These are phyloP conservation scores for Tilletia walkeri DNA, from an alignment of 1,284 basidiomycete genomes.

Conservation along the genomic window DNA sequence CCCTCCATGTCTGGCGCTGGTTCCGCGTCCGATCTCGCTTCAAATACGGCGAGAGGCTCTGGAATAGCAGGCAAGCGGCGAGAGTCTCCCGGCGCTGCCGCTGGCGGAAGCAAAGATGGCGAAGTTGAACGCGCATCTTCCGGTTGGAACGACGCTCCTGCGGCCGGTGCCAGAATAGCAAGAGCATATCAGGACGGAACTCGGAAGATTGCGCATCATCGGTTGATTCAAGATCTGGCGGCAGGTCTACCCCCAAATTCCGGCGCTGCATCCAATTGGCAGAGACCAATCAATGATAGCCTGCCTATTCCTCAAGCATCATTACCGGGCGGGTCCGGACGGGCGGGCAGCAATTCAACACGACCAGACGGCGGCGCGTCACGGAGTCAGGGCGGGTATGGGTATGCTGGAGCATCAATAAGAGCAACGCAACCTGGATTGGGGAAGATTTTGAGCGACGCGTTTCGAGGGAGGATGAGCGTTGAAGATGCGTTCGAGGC, in stretches of 20 bases:
- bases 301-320: constrained; percentile 29
- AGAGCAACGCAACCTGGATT: constrained; percentile 22
- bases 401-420: too few species aligned
- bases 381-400: too few species aligned
- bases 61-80: background rate
- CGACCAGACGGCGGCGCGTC: background rate
- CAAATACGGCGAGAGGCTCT: background rate
- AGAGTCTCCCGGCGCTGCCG: background rate
- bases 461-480: constrained; percentile 37
- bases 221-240: constrained; percentile 43
- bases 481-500: constrained; percentile 35
- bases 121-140: constrained; percentile 22
- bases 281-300: constrained; percentile 47
- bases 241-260: constrained; percentile 46
- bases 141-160: constrained; percentile 47
- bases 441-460: constrained; percentile 35
- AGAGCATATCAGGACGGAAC: constrained; percentile 35
- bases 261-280: constrained; percentile 51
- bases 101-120: background rate
- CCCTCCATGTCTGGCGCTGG: background rate
- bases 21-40: background rate
- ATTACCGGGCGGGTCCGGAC: background rate
- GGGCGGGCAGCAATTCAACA: background rate
- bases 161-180: constrained; percentile 33
- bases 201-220: constrained; percentile 32